A percentile compares a stretch with the other conserved stretches of the same genome.
Conservation (phyloP, 495 filamentous ascomycete genomes). For the Trypethelium eluteriae region DNA sequence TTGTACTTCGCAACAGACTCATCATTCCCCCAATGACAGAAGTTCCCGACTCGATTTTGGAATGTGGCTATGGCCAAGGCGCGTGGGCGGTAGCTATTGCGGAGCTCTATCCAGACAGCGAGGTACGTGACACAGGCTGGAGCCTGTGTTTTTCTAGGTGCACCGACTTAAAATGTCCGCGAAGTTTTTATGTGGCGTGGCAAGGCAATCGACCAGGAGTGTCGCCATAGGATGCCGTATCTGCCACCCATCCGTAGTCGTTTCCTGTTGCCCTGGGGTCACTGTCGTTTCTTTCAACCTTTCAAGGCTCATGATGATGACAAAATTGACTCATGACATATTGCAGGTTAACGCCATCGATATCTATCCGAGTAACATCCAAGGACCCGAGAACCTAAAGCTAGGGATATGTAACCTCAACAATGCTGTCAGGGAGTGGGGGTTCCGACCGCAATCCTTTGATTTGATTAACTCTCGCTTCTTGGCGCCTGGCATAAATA, state of each 20-base stretch:
- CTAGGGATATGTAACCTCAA: slow-evolving; percentile 32
- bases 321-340: slow-evolving; percentile 14
- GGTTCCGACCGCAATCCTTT: slow-evolving; percentile 53
- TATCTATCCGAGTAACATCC: slow-evolving; percentile 22
- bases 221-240: too few species aligned
- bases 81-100: slow-evolving; percentile 44
- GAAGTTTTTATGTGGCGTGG: too few species aligned
- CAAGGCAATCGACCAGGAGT: too few species aligned
- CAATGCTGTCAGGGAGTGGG: slow-evolving; percentile 18
- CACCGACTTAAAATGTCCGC: too few species aligned
- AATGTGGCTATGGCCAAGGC: slow-evolving; percentile 43
- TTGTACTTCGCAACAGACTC: slow-evolving; percentile 65
- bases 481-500: slow-evolving; percentile 70
- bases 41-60: slow-evolving; percentile 36
- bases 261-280: too few species aligned
- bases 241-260: too few species aligned
- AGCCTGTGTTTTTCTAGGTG: not conserved
- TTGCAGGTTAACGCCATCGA: slow-evolving; percentile 29
- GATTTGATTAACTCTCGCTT: slow-evolving; percentile 85
- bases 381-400: slow-evolving; percentile 24
- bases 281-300: slow-evolving; percentile 4
- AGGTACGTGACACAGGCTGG: not conserved
- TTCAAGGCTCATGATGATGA: slow-evolving; percentile 14
- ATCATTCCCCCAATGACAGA: slow-evolving; percentile 62
- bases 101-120: slow-evolving; percentile 11